These are phyloP conservation scores for Leishmania amazonensis DNA, from an alignment of 208 protist species.

Conservation along the genomic window DNA sequence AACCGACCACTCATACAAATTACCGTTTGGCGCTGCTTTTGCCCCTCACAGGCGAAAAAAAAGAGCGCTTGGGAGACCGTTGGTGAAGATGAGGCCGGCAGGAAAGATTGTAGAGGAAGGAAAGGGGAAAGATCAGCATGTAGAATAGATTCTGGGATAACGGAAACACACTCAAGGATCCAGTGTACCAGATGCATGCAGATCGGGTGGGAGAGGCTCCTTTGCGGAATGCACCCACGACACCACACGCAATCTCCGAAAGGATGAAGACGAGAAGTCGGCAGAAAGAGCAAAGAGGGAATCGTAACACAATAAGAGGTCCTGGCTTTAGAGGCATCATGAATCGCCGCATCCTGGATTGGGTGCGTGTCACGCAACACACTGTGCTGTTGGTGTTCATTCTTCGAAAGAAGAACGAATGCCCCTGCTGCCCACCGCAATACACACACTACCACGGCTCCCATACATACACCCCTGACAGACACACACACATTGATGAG, in stretches of 20 bases:
- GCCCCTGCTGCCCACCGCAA: neutral
- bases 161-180: neutral
- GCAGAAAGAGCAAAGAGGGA: slow-evolving; percentile 3
- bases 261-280: neutral
- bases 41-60: neutral
- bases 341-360: neutral
- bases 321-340: neutral
- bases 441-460: neutral
- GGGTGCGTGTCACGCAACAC: neutral
- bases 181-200: neutral
- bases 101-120: neutral
- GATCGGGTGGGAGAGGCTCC: neutral
- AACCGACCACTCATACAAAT: neutral
- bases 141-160: neutral
- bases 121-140: slow-evolving; percentile 1
- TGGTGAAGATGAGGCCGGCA: slow-evolving; percentile 4
- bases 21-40: neutral
- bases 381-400: neutral
- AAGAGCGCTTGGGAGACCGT: neutral
- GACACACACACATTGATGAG: slow-evolving; percentile 2
- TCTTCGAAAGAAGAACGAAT: neutral
- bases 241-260: neutral
- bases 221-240: neutral
- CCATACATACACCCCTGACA: slow-evolving; percentile 2
- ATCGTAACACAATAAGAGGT: neutral